These are phyloP conservation scores for Cladophialophora psammophila DNA, from an alignment of 2,329 filamentous ascomycete genomes.

Conservation along the genomic window DNA sequence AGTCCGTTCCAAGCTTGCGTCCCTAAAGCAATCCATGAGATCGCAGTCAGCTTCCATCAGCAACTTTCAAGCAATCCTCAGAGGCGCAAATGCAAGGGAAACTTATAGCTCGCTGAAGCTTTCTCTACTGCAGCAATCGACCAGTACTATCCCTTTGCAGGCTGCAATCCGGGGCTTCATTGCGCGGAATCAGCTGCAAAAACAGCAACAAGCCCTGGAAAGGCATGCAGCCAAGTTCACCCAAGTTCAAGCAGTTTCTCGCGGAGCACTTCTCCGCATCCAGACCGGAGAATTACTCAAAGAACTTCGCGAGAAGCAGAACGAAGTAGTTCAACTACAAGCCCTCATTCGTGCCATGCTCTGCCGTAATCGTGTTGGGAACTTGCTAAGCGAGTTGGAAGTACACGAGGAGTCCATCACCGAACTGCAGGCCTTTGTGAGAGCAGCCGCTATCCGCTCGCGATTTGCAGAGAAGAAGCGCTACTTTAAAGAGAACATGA, in stretches of 20 bases:
- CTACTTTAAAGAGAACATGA: constrained; percentile 95
- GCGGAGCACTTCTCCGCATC: constrained; percentile 52
- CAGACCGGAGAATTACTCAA: constrained; percentile 64
- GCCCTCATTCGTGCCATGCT: constrained; percentile 80
- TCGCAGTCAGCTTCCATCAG: constrained; percentile 54
- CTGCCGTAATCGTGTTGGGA: constrained; percentile 74
- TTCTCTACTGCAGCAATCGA: constrained; percentile 65
- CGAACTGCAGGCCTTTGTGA: constrained; percentile 76
- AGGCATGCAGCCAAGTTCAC: constrained; percentile 44
- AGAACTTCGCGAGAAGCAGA: constrained; percentile 72
- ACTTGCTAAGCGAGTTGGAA: constrained; percentile 77
- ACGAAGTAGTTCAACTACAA: constrained; percentile 75
- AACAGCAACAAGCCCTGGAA: constrained; percentile 45
- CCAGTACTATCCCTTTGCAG: constrained; percentile 69
- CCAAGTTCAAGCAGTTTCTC: constrained; percentile 50
- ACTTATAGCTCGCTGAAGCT: constrained; percentile 53
- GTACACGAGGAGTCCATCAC: constrained; percentile 79
- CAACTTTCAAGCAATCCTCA: constrained; percentile 60
- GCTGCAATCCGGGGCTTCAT: constrained; percentile 55
- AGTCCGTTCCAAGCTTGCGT: constrained; percentile 45
- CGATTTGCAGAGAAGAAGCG: constrained; percentile 84
- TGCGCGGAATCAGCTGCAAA: constrained; percentile 45
- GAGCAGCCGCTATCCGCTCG: constrained; percentile 75
- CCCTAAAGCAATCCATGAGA: constrained; percentile 50
- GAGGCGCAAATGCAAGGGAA: constrained; percentile 56